Percentiles rank a stretch among this genome's conserved stretches.
phyloP scores from a whole-genome alignment of 805 yeast species.

The Cyberlindnera maritima region DNA sequence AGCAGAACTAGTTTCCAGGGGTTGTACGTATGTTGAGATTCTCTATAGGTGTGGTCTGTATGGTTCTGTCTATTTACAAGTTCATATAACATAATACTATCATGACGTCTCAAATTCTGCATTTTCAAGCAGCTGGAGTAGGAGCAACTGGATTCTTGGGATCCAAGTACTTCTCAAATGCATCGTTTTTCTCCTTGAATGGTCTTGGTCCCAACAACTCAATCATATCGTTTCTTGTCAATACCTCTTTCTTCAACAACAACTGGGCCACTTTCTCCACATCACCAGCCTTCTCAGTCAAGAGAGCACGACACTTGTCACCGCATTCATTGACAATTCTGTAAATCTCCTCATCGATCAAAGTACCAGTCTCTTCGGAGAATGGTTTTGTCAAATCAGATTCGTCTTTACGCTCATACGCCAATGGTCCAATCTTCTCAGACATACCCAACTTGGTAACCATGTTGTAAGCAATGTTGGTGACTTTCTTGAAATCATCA shows the following conservation, averaged over 20 bases:
- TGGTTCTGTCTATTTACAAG: neutral
- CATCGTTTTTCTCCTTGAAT: slow-evolving; percentile 86
- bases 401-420: slow-evolving; percentile 66
- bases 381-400: slow-evolving; percentile 78
- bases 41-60: too few species aligned
- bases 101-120: neutral
- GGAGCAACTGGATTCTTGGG: slow-evolving; percentile 17
- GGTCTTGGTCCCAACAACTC: slow-evolving; percentile 87
- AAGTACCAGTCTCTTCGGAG: slow-evolving; percentile 79
- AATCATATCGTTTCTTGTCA: slow-evolving; percentile 93
- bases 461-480: slow-evolving; percentile 91
- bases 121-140: neutral
- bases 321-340: slow-evolving; percentile 77
- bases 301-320: slow-evolving; percentile 60
- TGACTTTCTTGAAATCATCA: slow-evolving; percentile 95
- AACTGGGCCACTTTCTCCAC: slow-evolving; percentile 87
- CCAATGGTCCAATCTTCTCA: slow-evolving; percentile 70
- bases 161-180: slow-evolving; percentile 73
- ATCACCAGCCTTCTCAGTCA: slow-evolving; percentile 67
- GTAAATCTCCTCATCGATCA: slow-evolving; percentile 81
- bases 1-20: too few species aligned
- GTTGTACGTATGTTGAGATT: too few species aligned
- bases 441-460: slow-evolving; percentile 93
- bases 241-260: slow-evolving; percentile 79
- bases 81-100: neutral